Percentiles rank a stretch among this genome's conserved stretches.
Conservation (phyloP, 2,329 filamentous ascomycete species). For the Penicillium sp. region DNA sequence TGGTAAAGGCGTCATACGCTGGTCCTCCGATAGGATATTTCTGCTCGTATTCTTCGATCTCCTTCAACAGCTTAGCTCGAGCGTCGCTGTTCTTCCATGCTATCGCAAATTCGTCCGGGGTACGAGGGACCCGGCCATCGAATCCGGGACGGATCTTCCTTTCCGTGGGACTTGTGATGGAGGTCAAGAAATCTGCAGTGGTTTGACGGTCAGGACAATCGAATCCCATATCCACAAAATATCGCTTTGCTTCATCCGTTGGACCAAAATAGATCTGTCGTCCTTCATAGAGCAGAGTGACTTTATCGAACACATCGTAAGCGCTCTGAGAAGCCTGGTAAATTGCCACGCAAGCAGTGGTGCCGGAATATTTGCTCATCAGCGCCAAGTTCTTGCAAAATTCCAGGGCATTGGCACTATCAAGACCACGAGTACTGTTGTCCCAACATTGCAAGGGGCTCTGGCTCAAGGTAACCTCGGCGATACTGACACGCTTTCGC, state of each 20-base stretch:
- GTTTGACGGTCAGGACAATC: slow-evolving; percentile 49
- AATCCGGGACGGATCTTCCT: background rate
- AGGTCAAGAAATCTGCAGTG: background rate
- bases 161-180: background rate
- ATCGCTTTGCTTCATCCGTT: background rate
- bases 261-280: slow-evolving; percentile 34
- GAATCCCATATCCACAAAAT: background rate
- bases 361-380: no score
- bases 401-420: no score
- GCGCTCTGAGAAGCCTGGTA: no score
- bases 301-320: no score
- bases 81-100: background rate
- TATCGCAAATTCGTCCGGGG: background rate
- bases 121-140: background rate
- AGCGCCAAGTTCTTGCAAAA: no score
- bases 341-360: no score
- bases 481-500: slow-evolving; percentile 65
- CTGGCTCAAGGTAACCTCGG: slow-evolving; percentile 44
- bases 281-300: no score
- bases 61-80: background rate
- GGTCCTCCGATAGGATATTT: background rate
- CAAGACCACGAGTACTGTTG: no score
- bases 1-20: no score
- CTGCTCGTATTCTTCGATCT: background rate
- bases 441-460: no score